Evolutionary conservation across 306 rosid genomes (phyloP).

Genomic region (Acacia melanoxylon): DNA sequence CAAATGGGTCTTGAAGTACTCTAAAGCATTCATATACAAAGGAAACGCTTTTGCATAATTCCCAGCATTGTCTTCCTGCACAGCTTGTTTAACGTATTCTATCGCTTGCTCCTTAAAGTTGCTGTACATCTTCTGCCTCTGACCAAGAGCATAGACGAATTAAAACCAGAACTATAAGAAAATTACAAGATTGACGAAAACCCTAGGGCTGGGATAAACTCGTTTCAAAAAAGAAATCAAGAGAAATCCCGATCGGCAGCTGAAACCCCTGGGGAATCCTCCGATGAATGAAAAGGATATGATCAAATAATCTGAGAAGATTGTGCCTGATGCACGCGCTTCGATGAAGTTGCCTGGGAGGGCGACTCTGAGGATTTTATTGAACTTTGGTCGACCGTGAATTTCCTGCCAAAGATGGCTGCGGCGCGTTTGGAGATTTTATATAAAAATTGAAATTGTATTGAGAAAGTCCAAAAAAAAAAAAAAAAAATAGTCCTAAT

Average conservation of each 20-base stretch:
- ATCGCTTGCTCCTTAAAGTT: constrained; percentile 99
- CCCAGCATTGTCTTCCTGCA: constrained; percentile 87
- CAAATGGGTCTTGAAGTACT: constrained; percentile 89
- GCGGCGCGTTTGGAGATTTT: background rate
- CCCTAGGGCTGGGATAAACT: constrained; percentile 39
- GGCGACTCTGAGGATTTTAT: constrained; percentile 21
- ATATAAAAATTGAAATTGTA: no score
- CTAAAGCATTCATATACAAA: constrained; percentile 92
- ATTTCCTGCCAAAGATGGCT: constrained; percentile 8
- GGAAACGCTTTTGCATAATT: constrained; percentile 97
- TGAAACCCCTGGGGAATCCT: constrained; percentile 3
- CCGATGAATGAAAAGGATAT: background rate
- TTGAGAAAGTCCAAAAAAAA: no score
- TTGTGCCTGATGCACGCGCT: background rate
- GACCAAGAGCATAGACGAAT: constrained; percentile 34
- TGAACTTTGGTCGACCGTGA: background rate
- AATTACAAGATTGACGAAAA: background rate
- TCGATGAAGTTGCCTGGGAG: background rate
- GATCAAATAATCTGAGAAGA: background rate
- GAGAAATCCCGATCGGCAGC: background rate
- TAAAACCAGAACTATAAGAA: background rate
- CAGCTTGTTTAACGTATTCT: constrained; percentile 97
- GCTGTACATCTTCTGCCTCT: constrained; percentile 72
- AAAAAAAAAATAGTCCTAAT: no score
- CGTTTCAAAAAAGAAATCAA: background rate